Conservation (phyloP, 805 yeast genomes). For the Saccharomyces paradoxus region DNA sequence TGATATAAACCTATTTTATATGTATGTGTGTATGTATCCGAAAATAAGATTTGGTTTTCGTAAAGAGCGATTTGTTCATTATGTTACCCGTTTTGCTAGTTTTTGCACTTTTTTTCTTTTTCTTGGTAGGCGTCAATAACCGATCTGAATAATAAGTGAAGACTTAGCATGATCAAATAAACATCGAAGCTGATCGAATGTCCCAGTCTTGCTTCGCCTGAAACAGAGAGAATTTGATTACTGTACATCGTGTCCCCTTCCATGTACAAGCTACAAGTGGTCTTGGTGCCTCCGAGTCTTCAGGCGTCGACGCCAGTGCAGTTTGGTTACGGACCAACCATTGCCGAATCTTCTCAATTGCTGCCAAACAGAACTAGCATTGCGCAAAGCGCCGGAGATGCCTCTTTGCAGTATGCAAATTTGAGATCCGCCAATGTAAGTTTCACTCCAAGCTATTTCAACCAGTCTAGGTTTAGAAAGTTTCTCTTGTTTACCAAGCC, state of each 20-base stretch:
- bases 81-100: background rate
- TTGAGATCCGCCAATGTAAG: background rate
- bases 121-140: background rate
- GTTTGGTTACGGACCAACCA: constrained; percentile 1
- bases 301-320: background rate
- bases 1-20: too few species aligned
- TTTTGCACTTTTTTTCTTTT: background rate
- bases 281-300: constrained; percentile 7
- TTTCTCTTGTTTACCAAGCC: constrained; percentile 58
- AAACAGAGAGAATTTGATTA: background rate
- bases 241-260: background rate
- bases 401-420: background rate
- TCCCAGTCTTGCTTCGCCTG: background rate
- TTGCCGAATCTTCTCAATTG: background rate
- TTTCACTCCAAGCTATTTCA: background rate
- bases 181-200: background rate
- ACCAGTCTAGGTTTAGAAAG: constrained; percentile 29
- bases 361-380: background rate
- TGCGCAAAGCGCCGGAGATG: background rate
- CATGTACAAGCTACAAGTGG: constrained; percentile 10
- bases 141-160: background rate
- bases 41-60: background rate
- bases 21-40: background rate
- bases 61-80: background rate
- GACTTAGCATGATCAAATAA: background rate